phyloP scores from a whole-genome alignment of 305 asterid genomes.

The Solanum hybrid region DNA sequence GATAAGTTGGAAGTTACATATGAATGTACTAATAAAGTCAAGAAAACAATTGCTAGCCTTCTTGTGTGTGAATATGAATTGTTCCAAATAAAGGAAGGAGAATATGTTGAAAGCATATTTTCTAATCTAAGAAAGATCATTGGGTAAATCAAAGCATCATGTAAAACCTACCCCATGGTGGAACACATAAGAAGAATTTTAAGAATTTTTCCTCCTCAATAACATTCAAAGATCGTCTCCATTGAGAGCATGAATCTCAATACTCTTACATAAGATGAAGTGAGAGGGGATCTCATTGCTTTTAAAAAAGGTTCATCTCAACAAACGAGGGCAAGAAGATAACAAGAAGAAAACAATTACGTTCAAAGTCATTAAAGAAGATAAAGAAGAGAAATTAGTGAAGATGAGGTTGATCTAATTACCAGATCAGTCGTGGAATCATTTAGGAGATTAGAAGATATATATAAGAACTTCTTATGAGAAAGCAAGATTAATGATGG shows the following conservation, averaged over 20 bases:
- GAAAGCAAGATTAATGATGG: background rate
- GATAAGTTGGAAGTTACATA: too few species aligned
- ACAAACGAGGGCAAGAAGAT: background rate
- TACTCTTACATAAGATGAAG: background rate
- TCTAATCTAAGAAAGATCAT: background rate
- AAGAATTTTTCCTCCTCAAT: background rate
- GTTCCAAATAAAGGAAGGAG: background rate
- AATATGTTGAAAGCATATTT: background rate
- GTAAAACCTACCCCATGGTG: background rate
- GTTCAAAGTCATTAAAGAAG: background rate
- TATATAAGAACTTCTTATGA: background rate
- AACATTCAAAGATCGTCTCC: background rate
- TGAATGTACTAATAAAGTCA: background rate
- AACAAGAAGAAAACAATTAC: background rate
- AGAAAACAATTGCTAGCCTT: background rate
- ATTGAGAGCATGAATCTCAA: background rate
- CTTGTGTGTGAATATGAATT: too few species aligned
- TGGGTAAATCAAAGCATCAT: background rate
- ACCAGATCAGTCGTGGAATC: background rate
- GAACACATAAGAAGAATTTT: background rate
- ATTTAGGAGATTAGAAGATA: background rate
- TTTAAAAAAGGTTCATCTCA: background rate
- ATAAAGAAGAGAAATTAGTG: background rate
- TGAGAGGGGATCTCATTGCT: background rate
- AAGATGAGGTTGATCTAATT: background rate